phyloP scores from a whole-genome alignment of 1,139 yeast genomes.

The Ogataea hybrid region DNA sequence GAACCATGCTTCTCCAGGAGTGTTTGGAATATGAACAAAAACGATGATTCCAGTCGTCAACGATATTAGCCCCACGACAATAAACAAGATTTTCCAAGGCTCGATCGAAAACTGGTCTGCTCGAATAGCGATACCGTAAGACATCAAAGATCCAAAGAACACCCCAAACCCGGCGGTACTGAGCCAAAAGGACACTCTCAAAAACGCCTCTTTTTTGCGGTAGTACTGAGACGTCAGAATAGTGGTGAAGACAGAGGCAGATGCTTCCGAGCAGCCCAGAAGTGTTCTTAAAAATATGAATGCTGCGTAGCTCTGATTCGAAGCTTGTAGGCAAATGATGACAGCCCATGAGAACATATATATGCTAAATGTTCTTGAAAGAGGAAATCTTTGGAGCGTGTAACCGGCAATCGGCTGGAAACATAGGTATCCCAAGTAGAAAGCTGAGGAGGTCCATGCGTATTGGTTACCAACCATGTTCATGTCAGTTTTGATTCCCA shows the following conservation, averaged over 20 bases:
- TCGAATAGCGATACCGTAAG: conserved; percentile 43
- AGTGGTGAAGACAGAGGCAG: conserved; percentile 51
- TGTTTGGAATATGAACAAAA: conserved; percentile 40
- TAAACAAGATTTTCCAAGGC: conserved; percentile 48
- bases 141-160: conserved; percentile 44
- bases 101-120: conserved; percentile 35
- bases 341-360: conserved; percentile 48
- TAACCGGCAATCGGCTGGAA: conserved; percentile 37
- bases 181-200: conserved; percentile 48
- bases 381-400: conserved; percentile 42
- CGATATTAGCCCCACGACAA: conserved; percentile 47
- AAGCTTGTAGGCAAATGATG: conserved; percentile 41
- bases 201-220: conserved; percentile 46
- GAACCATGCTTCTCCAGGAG: conserved; percentile 42
- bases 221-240: conserved; percentile 57
- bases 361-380: conserved; percentile 37
- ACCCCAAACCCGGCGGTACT: conserved; percentile 51
- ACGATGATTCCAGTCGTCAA: conserved; percentile 42
- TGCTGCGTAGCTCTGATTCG: conserved; percentile 37
- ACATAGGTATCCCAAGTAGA: conserved; percentile 50
- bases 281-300: conserved; percentile 43
- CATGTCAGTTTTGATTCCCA: conserved; percentile 44
- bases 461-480: conserved; percentile 47
- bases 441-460: conserved; percentile 57
- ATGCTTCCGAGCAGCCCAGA: conserved; percentile 47